Conservation (phyloP, 83 land plant species). For the Thuja plicata region DNA sequence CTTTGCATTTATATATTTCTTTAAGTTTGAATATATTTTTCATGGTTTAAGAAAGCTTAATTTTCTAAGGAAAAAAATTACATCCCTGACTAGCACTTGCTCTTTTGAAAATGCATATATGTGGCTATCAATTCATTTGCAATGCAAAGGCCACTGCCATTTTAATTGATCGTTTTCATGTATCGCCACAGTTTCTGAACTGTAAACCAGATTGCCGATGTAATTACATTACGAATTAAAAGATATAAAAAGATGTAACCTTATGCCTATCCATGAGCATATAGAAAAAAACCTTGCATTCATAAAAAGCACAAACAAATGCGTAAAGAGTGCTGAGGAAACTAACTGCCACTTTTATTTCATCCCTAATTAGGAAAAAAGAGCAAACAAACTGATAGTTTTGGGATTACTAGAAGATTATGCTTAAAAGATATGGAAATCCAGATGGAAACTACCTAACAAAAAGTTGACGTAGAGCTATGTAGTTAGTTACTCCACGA, state of each 20-base stretch:
- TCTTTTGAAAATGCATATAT: background rate
- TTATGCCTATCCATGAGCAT: background rate
- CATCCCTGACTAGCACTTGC: background rate
- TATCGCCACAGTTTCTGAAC: background rate
- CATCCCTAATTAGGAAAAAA: background rate
- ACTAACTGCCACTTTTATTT: background rate
- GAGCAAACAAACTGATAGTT: background rate
- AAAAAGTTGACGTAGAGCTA: background rate
- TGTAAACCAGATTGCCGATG: background rate
- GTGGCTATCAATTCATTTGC: background rate
- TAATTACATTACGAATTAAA: background rate
- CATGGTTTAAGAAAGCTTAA: background rate
- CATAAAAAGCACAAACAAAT: background rate
- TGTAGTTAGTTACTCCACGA: background rate
- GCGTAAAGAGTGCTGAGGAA: background rate
- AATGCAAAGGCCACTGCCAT: background rate
- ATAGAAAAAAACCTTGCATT: background rate
- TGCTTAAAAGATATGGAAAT: background rate
- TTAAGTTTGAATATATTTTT: background rate
- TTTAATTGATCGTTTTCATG: background rate
- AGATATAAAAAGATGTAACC: background rate
- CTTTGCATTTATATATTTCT: background rate
- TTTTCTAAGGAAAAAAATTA: background rate
- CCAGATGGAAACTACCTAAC: background rate
- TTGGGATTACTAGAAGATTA: background rate